Evolutionary conservation across 202 grass and related monocot species (phyloP).

Genomic region (Thinopyrum obtusiflorum): DNA sequence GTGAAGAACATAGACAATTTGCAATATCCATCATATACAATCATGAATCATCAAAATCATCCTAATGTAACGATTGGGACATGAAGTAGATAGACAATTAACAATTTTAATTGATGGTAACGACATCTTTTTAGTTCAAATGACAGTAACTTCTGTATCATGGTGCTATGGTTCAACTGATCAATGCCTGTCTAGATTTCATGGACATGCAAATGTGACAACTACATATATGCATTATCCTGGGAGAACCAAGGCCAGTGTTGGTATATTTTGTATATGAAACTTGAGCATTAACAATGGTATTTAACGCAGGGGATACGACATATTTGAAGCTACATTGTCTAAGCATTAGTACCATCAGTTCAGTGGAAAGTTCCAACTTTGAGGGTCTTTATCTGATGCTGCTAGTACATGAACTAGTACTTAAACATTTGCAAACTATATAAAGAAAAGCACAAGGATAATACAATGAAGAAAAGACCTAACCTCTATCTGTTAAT

Average conservation of each 20-base stretch:
- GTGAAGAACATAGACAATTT: background rate
- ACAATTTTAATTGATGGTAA: background rate
- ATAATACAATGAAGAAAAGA: constrained; percentile 15
- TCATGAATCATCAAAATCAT: background rate
- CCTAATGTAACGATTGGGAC: constrained; percentile 1
- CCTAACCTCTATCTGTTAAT: constrained; percentile 78
- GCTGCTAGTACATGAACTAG: background rate
- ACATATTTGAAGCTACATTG: constrained; percentile 20
- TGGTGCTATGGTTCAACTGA: background rate
- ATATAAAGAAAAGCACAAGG: constrained; percentile 8
- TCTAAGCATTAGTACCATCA: constrained; percentile 7
- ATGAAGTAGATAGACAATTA: background rate
- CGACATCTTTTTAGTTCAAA: background rate
- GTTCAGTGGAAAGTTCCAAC: background rate
- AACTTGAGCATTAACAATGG: background rate
- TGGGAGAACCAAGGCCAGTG: background rate
- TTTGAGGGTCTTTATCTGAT: background rate
- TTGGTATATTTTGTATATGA: constrained; percentile 4
- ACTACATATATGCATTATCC: constrained; percentile 6
- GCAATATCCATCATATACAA: background rate
- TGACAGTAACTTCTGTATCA: constrained; percentile 2
- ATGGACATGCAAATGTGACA: background rate
- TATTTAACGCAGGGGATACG: background rate
- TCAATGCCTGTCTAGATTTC: background rate
- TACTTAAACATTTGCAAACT: background rate